These are phyloP conservation scores for Cladosporium sp. DNA, from an alignment of 2,329 filamentous ascomycete species.

Conservation along the genomic window DNA sequence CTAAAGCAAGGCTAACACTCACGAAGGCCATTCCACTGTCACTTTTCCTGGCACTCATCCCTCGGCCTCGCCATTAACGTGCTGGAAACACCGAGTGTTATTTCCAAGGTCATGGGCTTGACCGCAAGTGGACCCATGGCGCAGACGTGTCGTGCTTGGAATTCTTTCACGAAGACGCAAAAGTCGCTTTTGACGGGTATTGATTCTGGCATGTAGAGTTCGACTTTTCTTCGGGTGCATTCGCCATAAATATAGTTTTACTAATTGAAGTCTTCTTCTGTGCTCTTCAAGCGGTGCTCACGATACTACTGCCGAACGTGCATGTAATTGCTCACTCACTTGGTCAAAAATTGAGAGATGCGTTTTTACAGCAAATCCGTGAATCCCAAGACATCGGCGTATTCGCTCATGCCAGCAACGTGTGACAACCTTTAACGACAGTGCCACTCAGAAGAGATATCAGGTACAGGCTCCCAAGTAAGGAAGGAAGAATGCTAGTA, in stretches of 20 bases:
- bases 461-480: not conserved
- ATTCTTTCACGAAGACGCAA: slow-evolving; percentile 14
- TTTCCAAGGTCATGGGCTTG: slow-evolving; percentile 26
- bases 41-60: slow-evolving; percentile 30
- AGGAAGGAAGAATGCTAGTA: not conserved
- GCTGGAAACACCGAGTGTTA: slow-evolving; percentile 24
- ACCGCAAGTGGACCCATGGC: slow-evolving; percentile 32
- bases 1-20: not conserved
- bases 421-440: not conserved
- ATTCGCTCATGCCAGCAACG: too few relatives aligned
- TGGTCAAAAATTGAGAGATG: too few relatives aligned
- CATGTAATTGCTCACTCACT: too few relatives aligned
- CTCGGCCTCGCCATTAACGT: slow-evolving; percentile 35
- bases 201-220: slow-evolving; percentile 5
- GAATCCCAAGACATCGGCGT: too few relatives aligned
- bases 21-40: slow-evolving; percentile 28
- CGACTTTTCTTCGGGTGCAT: not conserved
- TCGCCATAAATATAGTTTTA: not conserved
- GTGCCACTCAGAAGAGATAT: not conserved
- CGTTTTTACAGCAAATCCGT: too few relatives aligned
- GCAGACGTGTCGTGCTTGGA: slow-evolving; percentile 35
- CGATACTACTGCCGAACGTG: not conserved
- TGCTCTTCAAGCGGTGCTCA: not conserved
- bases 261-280: not conserved
- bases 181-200: not conserved